Evolutionary conservation across 257 asterid genomes (phyloP), one percentile per base, ranked within the genome.

Genomic region (Euphrasia confusa): DNA sequence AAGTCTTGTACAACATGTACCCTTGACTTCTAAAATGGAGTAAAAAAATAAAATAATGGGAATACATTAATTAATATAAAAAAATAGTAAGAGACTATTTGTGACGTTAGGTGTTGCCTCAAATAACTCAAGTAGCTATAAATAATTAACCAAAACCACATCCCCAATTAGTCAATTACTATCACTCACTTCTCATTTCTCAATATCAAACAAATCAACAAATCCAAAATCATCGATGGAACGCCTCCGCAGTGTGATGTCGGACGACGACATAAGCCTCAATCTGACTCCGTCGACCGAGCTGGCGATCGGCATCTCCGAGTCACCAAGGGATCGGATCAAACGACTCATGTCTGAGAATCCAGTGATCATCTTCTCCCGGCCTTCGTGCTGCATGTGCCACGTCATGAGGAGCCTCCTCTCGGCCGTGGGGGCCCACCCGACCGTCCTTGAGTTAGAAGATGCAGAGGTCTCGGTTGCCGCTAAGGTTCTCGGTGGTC

Each of bases 321-420:
- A 91, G 71, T 78, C 98, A 0, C 24, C 86, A 1, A 89, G 84
- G 87, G 80, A 68, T 83, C 89, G 95, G 33, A 81, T 88, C 80
- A 84, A 75, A 10, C 92, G 97, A 56, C 90, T 91, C 60, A 63
- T 81, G 12, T 69, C 86, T 5, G 98, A 91, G 54, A 86, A 88
- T 50, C 94, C 98, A 11, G 85, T 88, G 61, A 71, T 91, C 68
- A 86, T 92, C 66, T 92, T 92, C 74, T 78, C 80, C 75, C 90
- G 95, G n/a, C 27, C 93, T 0, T 72, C 95, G 9, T 92, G 98
- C 72, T 88, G 85, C 89, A 92, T 92, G 97, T 88, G 93, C 79
- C 87, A 83, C 68, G 98, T 80, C 54, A 91, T 91, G 98, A 86
- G 72, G 69, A 48, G 73, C 48, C 83, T 91, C 68, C 86, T 91